Conservation (phyloP, 805 yeast genomes). For the Yarrowia phangngaensis region DNA sequence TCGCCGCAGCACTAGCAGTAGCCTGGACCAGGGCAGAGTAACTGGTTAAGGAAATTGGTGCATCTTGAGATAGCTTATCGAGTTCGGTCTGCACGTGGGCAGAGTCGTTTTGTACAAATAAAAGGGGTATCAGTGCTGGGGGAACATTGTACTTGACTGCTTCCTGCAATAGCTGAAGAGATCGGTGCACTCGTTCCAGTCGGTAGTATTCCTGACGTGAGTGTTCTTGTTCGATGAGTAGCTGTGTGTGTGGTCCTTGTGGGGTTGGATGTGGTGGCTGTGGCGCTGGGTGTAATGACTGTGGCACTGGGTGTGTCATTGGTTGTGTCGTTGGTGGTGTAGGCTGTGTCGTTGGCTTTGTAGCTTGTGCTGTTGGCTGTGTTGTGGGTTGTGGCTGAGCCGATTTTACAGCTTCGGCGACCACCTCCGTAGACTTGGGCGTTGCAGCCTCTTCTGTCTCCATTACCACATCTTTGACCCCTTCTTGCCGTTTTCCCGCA, state of each 20-base stretch:
- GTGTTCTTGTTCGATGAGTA: slow-evolving; percentile 68
- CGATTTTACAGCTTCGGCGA: no score
- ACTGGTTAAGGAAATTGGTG: slow-evolving; percentile 1
- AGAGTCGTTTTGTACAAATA: slow-evolving; percentile 44
- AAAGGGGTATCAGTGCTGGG: slow-evolving; percentile 53
- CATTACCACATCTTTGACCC: no score
- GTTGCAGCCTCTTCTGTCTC: no score
- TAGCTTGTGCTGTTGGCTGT: no score
- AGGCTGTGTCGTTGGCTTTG: no score
- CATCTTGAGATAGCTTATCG: slow-evolving; percentile 21
- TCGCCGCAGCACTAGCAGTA: slow-evolving; percentile 15
- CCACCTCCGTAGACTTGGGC: no score
- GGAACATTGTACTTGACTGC: slow-evolving; percentile 66
- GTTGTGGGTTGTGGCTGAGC: no score
- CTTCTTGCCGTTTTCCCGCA: no score
- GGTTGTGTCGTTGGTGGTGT: not conserved
- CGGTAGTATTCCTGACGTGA: slow-evolving; percentile 77
- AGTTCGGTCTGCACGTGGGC: slow-evolving; percentile 34
- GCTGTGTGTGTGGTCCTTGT: no score
- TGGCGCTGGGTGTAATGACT: not conserved
- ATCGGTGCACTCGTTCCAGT: slow-evolving; percentile 57
- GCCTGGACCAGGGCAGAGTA: slow-evolving; percentile 24
- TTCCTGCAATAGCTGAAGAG: slow-evolving; percentile 57
- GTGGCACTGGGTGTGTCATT: not conserved
- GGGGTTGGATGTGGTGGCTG: not conserved